Conservation (phyloP, 1,139 yeast species). For the Pichia norvegensis region DNA sequence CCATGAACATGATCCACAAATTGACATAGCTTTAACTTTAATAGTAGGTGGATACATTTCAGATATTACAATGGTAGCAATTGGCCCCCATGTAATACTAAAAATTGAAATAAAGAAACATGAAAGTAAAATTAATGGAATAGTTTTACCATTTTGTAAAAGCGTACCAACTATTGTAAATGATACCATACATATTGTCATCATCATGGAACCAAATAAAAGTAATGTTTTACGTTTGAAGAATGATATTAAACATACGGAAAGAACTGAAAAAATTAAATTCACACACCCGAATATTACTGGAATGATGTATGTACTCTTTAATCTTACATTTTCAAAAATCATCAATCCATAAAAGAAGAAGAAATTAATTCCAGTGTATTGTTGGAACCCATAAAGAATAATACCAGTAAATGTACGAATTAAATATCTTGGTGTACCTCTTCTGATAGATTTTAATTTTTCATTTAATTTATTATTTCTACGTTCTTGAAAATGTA, state of each 20-base stretch:
- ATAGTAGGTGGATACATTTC: constrained; percentile 31
- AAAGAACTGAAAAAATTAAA: constrained; percentile 41
- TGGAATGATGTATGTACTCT: constrained; percentile 30
- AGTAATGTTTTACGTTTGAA: constrained; percentile 36
- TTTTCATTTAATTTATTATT: constrained; percentile 19
- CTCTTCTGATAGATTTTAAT: constrained; percentile 20
- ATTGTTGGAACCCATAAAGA: constrained; percentile 38
- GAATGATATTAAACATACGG: constrained; percentile 36
- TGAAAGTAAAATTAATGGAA: constrained; percentile 41
- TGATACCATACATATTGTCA: constrained; percentile 27
- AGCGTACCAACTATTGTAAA: constrained; percentile 32
- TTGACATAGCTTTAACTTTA: constrained; percentile 28
- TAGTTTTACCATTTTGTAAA: constrained; percentile 2
- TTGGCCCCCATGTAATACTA: constrained; percentile 30
- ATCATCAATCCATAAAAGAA: constrained; percentile 44
- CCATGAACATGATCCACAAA: constrained; percentile 38
- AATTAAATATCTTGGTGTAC: constrained; percentile 27
- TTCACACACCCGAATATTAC: constrained; percentile 47
- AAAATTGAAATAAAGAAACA: constrained; percentile 27
- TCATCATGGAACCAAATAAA: constrained; percentile 35
- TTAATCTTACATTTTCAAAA: constrained; percentile 38
- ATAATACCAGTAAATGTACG: constrained; percentile 47
- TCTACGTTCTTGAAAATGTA: neutral
- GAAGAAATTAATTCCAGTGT: constrained; percentile 46
- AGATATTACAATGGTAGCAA: constrained; percentile 24